These are phyloP conservation scores for Elsinoe perseae DNA, from an alignment of 2,329 filamentous ascomycete genomes.

Conservation along the genomic window DNA sequence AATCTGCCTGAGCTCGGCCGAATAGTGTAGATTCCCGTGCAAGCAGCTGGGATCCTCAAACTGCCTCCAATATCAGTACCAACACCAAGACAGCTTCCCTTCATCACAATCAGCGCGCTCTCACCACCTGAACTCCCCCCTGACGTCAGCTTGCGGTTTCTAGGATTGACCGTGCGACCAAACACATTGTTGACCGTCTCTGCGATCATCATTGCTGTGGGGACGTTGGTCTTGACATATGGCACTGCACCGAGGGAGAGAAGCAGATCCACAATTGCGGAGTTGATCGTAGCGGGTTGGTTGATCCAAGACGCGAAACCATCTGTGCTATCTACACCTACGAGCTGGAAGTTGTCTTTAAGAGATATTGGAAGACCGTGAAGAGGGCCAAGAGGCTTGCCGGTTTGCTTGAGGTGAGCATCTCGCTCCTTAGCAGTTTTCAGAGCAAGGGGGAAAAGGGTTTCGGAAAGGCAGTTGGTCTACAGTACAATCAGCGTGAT, in stretches of 20 bases:
- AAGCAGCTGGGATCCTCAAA: constrained; percentile 49
- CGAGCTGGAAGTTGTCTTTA: constrained; percentile 63
- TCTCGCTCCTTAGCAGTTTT: constrained; percentile 46
- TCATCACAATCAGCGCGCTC: constrained; percentile 53
- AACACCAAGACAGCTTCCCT: constrained; percentile 53
- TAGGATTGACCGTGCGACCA: constrained; percentile 53
- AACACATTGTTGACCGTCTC: constrained; percentile 60
- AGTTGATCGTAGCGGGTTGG: constrained; percentile 50
- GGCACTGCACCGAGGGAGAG: constrained; percentile 55
- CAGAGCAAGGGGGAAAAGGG: constrained; percentile 48
- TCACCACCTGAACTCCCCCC: constrained; percentile 64
- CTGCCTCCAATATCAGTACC: constrained; percentile 58
- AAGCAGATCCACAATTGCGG: constrained; percentile 52
- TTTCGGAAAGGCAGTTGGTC: constrained; percentile 55
- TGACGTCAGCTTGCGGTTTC: constrained; percentile 51
- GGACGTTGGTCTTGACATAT: constrained; percentile 65
- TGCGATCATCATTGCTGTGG: constrained; percentile 62
- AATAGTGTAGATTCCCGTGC: constrained; percentile 51
- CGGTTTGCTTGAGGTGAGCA: constrained; percentile 40
- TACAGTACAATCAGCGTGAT: constrained; percentile 22
- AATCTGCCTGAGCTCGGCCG: constrained; percentile 53
- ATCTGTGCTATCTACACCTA: constrained; percentile 52
- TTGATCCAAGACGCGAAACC: constrained; percentile 57
- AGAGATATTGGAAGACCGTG: constrained; percentile 61
- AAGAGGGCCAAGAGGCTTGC: constrained; percentile 51